These are phyloP conservation scores for Ettlia oleoabundans DNA, from an alignment of 139 green algal genomes.

Conservation along the genomic window DNA sequence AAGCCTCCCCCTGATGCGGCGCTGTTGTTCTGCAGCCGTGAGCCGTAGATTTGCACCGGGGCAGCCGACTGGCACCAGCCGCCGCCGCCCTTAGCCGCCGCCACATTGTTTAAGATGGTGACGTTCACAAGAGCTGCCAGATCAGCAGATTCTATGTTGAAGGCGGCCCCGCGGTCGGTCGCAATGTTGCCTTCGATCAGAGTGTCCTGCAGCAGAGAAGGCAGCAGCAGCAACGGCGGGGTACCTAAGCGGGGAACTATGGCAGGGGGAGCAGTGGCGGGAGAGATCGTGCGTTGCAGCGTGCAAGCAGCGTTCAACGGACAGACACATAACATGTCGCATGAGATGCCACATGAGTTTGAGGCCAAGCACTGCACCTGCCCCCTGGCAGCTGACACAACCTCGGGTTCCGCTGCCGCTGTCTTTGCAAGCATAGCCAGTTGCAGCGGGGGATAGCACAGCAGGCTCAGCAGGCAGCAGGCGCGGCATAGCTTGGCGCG, in stretches of 20 bases:
- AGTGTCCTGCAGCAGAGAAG: conserved; percentile 7
- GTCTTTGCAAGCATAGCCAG: not conserved
- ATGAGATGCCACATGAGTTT: too few relatives aligned
- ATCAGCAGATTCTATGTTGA: conserved; percentile 31
- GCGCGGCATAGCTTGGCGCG: too few relatives aligned
- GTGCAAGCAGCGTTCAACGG: too few relatives aligned
- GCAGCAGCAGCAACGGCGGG: too few relatives aligned
- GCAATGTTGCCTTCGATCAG: conserved; percentile 14
- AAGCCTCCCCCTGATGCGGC: conserved; percentile 21
- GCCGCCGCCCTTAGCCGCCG: not conserved
- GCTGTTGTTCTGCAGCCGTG: conserved; percentile 18
- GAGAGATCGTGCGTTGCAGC: too few relatives aligned
- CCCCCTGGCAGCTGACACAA: too few relatives aligned
- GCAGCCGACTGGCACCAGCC: conserved; percentile 14
- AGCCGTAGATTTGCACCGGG: not conserved
- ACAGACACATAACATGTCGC: too few relatives aligned
- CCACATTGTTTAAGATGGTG: conserved; percentile 20
- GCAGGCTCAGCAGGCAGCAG: too few relatives aligned
- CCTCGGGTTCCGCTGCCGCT: not conserved
- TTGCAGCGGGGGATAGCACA: not conserved
- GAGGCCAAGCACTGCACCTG: too few relatives aligned
- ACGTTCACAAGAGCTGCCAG: conserved; percentile 10
- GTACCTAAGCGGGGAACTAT: too few relatives aligned
- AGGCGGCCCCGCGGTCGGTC: conserved; percentile 12
- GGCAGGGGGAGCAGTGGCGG: too few relatives aligned